Evolutionary conservation across 2,329 filamentous ascomycete species (phyloP).

Genomic region (Beauveria rudraprayagi): DNA sequence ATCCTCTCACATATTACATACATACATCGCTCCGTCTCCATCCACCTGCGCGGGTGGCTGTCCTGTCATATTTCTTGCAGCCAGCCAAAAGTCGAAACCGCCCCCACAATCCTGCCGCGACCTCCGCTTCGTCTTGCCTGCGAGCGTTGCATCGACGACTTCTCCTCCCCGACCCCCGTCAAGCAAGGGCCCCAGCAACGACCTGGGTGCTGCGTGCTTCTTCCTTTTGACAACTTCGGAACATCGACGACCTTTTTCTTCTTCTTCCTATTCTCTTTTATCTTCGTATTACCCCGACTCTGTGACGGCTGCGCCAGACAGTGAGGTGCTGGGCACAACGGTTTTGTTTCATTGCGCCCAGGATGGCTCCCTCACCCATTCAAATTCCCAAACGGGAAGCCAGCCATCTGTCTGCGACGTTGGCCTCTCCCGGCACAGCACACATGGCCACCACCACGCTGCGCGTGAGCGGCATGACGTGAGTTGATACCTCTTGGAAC

Average conservation of each 20-base stretch:
- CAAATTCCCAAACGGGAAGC: conserved; percentile 36
- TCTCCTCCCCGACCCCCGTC: background rate
- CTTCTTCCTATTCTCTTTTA: background rate
- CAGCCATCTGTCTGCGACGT: conserved; percentile 15
- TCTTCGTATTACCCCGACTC: background rate
- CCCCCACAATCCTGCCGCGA: conserved; percentile 6
- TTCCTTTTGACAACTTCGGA: background rate
- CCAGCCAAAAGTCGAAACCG: conserved; percentile 1
- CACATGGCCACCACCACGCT: conserved; percentile 87
- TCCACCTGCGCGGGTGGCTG: background rate
- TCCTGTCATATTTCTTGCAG: background rate
- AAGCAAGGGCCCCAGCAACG: background rate
- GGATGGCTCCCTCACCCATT: conserved; percentile 45
- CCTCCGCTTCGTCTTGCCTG: background rate
- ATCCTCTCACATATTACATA: background rate
- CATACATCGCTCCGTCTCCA: background rate
- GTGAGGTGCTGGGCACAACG: conserved; percentile 3
- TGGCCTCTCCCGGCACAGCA: conserved; percentile 21
- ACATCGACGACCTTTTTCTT: background rate
- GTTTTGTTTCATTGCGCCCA: background rate
- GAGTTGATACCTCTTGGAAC: conserved; percentile 27
- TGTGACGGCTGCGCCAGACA: conserved; percentile 3
- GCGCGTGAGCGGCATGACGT: conserved; percentile 81
- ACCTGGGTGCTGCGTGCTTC: background rate
- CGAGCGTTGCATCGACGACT: background rate